Conservation (phyloP, 345 rosid genomes). For the Ceriops tagal region DNA sequence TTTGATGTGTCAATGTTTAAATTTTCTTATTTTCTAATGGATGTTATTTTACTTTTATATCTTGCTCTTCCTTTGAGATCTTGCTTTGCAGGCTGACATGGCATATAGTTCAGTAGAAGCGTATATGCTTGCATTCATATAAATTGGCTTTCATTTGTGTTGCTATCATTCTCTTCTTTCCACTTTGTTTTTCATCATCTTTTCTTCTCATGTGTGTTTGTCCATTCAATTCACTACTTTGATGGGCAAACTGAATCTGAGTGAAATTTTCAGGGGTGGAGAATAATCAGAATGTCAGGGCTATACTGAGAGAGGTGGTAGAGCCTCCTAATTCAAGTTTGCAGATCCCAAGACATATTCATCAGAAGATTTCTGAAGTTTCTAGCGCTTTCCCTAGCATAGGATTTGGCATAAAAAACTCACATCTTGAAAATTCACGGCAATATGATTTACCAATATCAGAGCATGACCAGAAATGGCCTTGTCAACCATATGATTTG, state of each 20-base stretch:
- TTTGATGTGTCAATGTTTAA: not conserved
- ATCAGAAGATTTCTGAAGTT: conserved; percentile 9
- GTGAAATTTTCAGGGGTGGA: conserved; percentile 9
- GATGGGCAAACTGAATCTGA: not conserved
- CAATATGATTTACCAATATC: conserved; percentile 9
- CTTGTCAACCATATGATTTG: conserved; percentile 15
- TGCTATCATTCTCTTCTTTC: not conserved
- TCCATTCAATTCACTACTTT: conserved; percentile 2
- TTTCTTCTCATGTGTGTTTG: not conserved
- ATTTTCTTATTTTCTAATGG: too few species aligned
- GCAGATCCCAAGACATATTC: conserved; percentile 8
- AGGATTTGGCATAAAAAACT: not conserved
- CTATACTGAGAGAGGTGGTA: not conserved
- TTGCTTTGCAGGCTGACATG: too few species aligned
- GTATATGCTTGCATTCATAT: not conserved
- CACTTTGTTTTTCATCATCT: not conserved
- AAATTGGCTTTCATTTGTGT: not conserved
- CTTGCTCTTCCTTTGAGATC: too few species aligned
- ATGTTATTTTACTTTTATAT: too few species aligned
- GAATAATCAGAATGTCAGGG: not conserved
- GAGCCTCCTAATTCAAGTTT: conserved; percentile 12
- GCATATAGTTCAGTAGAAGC: too few species aligned
- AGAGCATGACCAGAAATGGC: conserved; percentile 14
- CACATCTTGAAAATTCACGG: conserved; percentile 4
- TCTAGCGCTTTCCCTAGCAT: conserved; percentile 2